phyloP scores from a whole-genome alignment of 331 rosid species.

The Erythrophleum ivorense region DNA sequence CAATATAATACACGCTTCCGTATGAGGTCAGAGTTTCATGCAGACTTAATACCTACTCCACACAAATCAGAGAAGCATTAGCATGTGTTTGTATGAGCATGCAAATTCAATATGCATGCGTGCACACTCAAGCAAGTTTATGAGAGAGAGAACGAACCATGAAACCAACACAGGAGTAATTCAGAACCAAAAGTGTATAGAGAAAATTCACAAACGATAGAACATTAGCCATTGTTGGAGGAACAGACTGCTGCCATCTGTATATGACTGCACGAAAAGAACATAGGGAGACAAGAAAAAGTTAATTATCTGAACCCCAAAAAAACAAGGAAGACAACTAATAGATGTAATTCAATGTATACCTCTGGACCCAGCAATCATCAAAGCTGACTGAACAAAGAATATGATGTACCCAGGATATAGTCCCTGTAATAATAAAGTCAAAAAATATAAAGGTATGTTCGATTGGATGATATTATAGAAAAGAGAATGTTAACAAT shows the following conservation, averaged over 20 bases:
- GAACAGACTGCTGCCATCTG: conserved; percentile 72
- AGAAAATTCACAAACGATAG: conserved; percentile 58
- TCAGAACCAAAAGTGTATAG: conserved; percentile 72
- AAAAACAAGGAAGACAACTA: neutral
- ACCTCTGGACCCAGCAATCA: conserved; percentile 88
- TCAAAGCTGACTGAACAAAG: conserved; percentile 81
- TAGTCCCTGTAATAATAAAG: conserved; percentile 54
- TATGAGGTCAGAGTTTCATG: conserved; percentile 67
- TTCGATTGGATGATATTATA: too few species aligned
- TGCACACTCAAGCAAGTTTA: neutral
- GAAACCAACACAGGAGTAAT: conserved; percentile 78
- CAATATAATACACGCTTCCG: conserved; percentile 65
- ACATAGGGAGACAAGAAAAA: conserved; percentile 21
- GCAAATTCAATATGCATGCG: neutral
- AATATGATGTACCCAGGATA: conserved; percentile 81
- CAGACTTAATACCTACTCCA: conserved; percentile 64
- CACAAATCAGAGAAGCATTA: neutral
- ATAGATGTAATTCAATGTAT: neutral
- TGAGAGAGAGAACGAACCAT: conserved; percentile 52
- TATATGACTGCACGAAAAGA: conserved; percentile 60
- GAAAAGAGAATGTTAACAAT: too few species aligned
- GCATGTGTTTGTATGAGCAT: neutral
- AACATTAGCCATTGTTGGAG: conserved; percentile 52
- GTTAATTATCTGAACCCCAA: neutral
- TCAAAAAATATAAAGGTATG: neutral